Base-by-base conservation (phyloP, 1,284 basidiomycete genomes). In the Inonotus hispidus region DNA sequence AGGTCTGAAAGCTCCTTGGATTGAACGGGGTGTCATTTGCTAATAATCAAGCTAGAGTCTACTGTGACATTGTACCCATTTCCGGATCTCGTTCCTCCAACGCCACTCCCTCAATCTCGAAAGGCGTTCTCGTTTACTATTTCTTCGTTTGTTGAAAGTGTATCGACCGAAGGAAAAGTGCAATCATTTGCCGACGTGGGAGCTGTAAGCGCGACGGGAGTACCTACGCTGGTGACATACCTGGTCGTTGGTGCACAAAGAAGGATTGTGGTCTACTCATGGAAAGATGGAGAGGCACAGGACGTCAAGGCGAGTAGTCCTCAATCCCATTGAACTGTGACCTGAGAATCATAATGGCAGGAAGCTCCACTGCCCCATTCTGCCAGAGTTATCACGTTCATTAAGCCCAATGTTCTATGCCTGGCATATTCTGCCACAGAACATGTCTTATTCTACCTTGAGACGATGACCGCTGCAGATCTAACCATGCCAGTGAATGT, bases 211-310 rank as follows among this genome's bases (percentile, higher is more conserved):
- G 67, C 72, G 10, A 77, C 78, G 62, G 71, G 77, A 14, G 81
- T 87, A 27, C 82, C 85, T 13, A 80, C 80, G 2, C 72, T 87
- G 16, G 77, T 92, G n/a, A 91, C 92, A 0, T 82, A 84, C 60
- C 78, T 99, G 8, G 81, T 93, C 3, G 80, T 98, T 6, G 95
- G 93, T 14, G 95, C 94, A 69, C 79, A 88, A 66, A 82, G 95
- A 64, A 93, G 89, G 71, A 82, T 94, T 0, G 84, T 96, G 1
- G 74, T 98, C 11, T 95, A 94, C 70, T 81, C 83, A 2, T 97
- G 94, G 93, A 87, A 82, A 65, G 90, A 94, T 67, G 90, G 92
- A 23, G 87, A 92, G 67, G 81, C 88, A 47, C 88, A 90, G 70
- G 88, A 87, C 50, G 76, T 81, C 45, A 86, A 86, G 75, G 92